Evolutionary conservation across 495 filamentous ascomycete species (phyloP).

Genomic region (Extremus antarcticus): DNA sequence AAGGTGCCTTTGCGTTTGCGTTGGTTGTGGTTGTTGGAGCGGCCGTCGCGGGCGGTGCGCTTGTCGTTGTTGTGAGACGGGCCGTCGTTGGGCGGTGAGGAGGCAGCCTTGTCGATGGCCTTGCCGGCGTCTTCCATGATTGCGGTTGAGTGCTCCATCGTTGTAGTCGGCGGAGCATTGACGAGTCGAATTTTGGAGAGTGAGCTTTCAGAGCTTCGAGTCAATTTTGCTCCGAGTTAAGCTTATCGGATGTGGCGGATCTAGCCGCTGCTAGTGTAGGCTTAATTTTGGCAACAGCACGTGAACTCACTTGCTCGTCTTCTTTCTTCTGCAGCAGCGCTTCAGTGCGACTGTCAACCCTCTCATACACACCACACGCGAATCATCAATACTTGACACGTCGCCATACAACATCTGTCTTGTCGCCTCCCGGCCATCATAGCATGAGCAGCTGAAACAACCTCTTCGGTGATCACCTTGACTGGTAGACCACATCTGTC

Average conservation of each 20-base stretch:
- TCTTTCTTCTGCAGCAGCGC: constrained; percentile 12
- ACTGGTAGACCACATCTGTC: too few species aligned
- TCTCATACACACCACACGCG: background rate
- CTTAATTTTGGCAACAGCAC: background rate
- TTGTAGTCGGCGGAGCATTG: background rate
- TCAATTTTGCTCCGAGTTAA: background rate
- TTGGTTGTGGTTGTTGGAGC: constrained; percentile 2
- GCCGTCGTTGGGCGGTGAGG: background rate
- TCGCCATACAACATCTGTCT: too few species aligned
- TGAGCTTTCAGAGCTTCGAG: background rate
- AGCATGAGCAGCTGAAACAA: too few species aligned
- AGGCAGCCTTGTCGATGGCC: constrained; percentile 1
- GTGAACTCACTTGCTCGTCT: background rate
- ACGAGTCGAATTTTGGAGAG: background rate
- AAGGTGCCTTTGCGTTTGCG: constrained; percentile 12
- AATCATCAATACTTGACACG: background rate
- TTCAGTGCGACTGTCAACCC: constrained; percentile 13
- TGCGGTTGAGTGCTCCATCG: constrained; percentile 18
- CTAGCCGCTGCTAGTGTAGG: background rate
- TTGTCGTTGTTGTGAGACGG: background rate
- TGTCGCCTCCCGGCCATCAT: too few species aligned
- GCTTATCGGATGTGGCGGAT: background rate
- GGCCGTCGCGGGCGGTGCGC: background rate
- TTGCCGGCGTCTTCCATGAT: constrained; percentile 15
- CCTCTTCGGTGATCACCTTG: background rate